These are phyloP conservation scores for Novakomyces olei DNA, from an alignment of 805 yeast species.

Conservation along the genomic window DNA sequence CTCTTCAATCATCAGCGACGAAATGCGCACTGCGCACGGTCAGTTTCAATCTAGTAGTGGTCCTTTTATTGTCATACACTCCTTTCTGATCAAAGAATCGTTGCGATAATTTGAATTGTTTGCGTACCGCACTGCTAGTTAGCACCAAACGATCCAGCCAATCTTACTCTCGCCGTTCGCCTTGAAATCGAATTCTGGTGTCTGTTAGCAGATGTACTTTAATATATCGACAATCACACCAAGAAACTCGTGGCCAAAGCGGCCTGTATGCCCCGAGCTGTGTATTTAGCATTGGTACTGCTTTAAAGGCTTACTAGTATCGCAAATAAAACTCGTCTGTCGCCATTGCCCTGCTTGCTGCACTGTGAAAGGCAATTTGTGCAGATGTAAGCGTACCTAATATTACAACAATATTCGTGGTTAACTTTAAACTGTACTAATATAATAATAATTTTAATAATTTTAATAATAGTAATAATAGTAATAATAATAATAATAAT, in stretches of 20 bases:
- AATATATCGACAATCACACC: conserved; percentile 11
- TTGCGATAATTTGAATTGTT: conserved; percentile 26
- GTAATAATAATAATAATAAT: too few species aligned
- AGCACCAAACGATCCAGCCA: not conserved
- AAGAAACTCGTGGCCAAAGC: conserved; percentile 26
- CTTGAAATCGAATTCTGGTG: conserved; percentile 17
- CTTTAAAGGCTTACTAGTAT: conserved; percentile 14
- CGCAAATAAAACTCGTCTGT: conserved; percentile 20
- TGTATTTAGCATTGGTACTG: not conserved
- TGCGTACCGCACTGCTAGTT: conserved; percentile 18
- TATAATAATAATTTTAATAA: too few species aligned
- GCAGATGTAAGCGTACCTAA: too few species aligned
- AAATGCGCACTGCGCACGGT: conserved; percentile 14
- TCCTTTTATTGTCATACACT: conserved; percentile 8
- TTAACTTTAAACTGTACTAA: too few species aligned
- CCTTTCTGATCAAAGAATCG: conserved; percentile 22
- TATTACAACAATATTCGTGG: too few species aligned
- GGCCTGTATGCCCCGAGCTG: conserved; percentile 22
- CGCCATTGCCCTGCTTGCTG: too few species aligned
- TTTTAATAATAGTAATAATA: too few species aligned
- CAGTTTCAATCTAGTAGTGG: not conserved
- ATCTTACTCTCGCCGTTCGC: conserved; percentile 16
- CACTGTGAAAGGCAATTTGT: too few species aligned
- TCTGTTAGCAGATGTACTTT: not conserved
- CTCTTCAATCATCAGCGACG: conserved; percentile 17